Evolutionary conservation across 441 rosid genomes (phyloP).

Genomic region (Bocquillonia castaneifolia): DNA sequence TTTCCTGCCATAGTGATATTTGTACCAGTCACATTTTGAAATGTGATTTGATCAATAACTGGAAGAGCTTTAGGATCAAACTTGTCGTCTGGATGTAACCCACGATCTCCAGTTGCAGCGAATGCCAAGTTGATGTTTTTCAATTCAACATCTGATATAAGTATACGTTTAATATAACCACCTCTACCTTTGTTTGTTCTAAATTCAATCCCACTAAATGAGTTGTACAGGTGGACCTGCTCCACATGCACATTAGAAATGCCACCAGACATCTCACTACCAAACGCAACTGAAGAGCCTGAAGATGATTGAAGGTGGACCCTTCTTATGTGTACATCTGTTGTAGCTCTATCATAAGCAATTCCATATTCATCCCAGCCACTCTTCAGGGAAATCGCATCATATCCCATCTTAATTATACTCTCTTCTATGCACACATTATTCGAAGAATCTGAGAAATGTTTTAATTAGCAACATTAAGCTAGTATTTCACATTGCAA

Average conservation of each 20-base stretch:
- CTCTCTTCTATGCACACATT: constrained; percentile 79
- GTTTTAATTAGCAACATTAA: background rate
- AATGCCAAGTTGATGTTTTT: constrained; percentile 38
- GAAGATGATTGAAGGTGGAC: constrained; percentile 58
- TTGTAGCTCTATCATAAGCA: constrained; percentile 56
- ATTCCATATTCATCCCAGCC: constrained; percentile 97
- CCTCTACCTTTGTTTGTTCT: constrained; percentile 75
- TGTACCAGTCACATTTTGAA: constrained; percentile 50
- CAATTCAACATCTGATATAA: constrained; percentile 43
- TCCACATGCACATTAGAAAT: constrained; percentile 54
- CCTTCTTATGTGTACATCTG: constrained; percentile 47
- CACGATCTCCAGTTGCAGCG: constrained; percentile 47
- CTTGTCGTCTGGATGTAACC: constrained; percentile 66
- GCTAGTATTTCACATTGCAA: background rate
- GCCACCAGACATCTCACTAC: constrained; percentile 99
- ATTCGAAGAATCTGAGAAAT: constrained; percentile 69
- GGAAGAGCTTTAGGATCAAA: constrained; percentile 72
- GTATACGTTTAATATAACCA: constrained; percentile 58
- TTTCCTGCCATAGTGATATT: constrained; percentile 55
- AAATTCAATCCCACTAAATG: constrained; percentile 54
- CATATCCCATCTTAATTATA: constrained; percentile 63
- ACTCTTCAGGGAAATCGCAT: constrained; percentile 68
- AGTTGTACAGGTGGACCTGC: constrained; percentile 37
- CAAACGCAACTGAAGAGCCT: constrained; percentile 67
- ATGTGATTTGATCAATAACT: constrained; percentile 35